Conservation (phyloP, 2,329 filamentous ascomycete genomes). For the Neopestalotiopsis sp. region DNA sequence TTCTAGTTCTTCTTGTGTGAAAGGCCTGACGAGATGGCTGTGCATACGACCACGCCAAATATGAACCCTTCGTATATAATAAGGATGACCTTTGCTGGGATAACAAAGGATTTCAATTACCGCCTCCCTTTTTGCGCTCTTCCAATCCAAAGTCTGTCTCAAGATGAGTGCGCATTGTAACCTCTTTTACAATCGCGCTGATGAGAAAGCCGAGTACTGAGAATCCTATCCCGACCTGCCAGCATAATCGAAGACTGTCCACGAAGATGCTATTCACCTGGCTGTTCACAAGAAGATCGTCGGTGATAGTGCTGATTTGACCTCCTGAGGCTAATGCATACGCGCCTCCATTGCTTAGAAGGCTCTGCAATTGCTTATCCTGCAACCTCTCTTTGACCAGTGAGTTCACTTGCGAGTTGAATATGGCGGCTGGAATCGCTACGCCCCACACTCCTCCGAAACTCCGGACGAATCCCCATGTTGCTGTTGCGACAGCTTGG, state of each 20-base stretch:
- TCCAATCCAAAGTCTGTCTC: not conserved
- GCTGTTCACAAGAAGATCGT: not conserved
- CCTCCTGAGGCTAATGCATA: not conserved
- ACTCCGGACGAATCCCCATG: constrained; percentile 44
- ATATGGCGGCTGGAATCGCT: constrained; percentile 43
- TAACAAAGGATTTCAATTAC: too few relatives aligned
- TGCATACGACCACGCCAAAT: too few relatives aligned
- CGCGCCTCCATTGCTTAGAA: not conserved
- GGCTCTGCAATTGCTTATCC: not conserved
- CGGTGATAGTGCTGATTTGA: not conserved
- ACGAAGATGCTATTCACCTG: not conserved
- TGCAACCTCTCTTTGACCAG: not conserved
- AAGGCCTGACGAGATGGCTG: too few relatives aligned
- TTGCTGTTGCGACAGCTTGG: constrained; percentile 22
- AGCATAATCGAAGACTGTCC: not conserved
- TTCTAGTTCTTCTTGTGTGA: too few relatives aligned
- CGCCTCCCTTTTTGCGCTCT: too few relatives aligned
- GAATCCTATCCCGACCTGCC: not conserved
- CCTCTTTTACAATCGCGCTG: not conserved
- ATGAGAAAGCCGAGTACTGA: not conserved
- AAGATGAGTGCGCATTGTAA: not conserved
- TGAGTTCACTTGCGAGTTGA: constrained; percentile 26
- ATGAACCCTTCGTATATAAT: too few relatives aligned
- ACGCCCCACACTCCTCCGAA: constrained; percentile 48
- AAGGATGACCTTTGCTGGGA: too few relatives aligned